These are phyloP conservation scores for Trametes cinnabarina DNA, from an alignment of 768 basidiomycete genomes.

Conservation along the genomic window DNA sequence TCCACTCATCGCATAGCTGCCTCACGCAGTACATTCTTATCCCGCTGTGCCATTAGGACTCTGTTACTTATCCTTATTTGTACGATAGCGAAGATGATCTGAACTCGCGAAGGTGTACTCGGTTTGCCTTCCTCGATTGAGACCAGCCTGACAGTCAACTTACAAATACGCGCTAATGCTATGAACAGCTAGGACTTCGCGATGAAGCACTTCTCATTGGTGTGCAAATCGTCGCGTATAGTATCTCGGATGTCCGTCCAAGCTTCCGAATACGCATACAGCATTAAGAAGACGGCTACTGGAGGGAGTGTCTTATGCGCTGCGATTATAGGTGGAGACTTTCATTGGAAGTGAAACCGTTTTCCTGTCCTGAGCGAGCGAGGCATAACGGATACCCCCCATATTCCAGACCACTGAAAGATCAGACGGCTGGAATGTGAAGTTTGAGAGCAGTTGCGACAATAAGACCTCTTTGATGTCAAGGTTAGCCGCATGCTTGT, in stretches of 20 bases:
- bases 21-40: neutral
- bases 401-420: slow-evolving; percentile 19
- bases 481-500: neutral
- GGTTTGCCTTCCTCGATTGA: neutral
- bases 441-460: slow-evolving; percentile 13
- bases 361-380: slow-evolving; percentile 2
- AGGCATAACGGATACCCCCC: slow-evolving; percentile 15
- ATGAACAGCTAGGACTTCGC: too few relatives aligned
- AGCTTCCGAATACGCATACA: too few relatives aligned
- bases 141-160: neutral
- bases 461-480: slow-evolving; percentile 20
- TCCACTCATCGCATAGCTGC: neutral
- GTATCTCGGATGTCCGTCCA: too few relatives aligned
- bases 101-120: neutral
- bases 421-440: slow-evolving; percentile 14
- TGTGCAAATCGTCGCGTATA: too few relatives aligned
- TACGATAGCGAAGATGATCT: slow-evolving; percentile 4
- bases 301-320: neutral
- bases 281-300: too few relatives aligned
- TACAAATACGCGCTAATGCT: neutral
- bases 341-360: slow-evolving; percentile 16
- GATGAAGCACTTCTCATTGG: too few relatives aligned
- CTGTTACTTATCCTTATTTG: slow-evolving; percentile 10
- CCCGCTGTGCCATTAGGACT: neutral
- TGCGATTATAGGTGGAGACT: slow-evolving; percentile 3